phyloP scores from a whole-genome alignment of 1,139 yeast species.

The Hansenula anomala region DNA sequence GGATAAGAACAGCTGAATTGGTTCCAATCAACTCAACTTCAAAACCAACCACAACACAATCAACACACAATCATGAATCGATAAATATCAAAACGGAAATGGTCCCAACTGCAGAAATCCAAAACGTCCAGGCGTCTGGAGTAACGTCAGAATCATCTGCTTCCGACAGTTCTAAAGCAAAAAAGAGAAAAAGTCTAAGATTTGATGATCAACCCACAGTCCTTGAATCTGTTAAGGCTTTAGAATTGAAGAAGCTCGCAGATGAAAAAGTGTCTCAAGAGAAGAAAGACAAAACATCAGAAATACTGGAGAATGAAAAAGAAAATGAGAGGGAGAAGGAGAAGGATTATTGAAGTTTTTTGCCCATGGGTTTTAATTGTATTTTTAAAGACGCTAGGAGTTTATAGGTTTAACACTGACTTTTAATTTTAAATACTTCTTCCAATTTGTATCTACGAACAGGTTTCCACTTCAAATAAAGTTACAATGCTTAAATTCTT shows the following conservation, averaged over 20 bases:
- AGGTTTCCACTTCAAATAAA: too few relatives aligned
- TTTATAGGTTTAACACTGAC: background rate
- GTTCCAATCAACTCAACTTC: slow-evolving; percentile 28
- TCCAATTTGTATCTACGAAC: too few relatives aligned
- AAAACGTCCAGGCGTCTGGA: slow-evolving; percentile 21
- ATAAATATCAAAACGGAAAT: slow-evolving; percentile 1
- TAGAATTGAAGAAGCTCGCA: slow-evolving; percentile 9
- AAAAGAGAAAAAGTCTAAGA: slow-evolving; percentile 26
- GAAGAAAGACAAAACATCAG: background rate
- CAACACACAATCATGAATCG: slow-evolving; percentile 4
- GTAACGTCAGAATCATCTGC: slow-evolving; percentile 7
- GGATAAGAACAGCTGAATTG: slow-evolving; percentile 93
- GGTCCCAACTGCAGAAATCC: slow-evolving; percentile 16
- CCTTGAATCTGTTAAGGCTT: slow-evolving; percentile 18
- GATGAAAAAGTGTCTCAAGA: background rate
- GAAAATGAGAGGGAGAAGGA: background rate
- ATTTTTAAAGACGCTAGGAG: too few relatives aligned
- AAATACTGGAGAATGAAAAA: background rate
- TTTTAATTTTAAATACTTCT: too few relatives aligned
- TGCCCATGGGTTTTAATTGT: too few relatives aligned
- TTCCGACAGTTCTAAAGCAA: slow-evolving; percentile 8
- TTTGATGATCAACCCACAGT: slow-evolving; percentile 26
- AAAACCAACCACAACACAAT: slow-evolving; percentile 8
- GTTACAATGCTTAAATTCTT: too few relatives aligned
- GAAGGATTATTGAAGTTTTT: background rate